Conservation (phyloP, 257 asterid species). For the Handroanthus guayacan region DNA sequence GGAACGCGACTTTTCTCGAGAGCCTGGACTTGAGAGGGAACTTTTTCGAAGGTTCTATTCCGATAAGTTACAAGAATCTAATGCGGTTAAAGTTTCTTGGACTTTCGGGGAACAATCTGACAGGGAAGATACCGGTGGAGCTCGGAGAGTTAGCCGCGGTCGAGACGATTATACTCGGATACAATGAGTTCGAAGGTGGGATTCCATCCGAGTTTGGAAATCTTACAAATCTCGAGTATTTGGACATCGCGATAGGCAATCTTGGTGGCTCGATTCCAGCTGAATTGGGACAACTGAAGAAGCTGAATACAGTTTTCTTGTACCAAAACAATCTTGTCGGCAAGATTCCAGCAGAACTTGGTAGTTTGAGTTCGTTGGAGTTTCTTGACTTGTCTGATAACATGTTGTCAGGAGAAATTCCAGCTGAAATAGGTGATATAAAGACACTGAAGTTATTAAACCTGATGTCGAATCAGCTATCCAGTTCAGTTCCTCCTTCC, state of each 20-base stretch:
- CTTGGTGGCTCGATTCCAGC: constrained; percentile 46
- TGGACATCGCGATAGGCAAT: constrained; percentile 50
- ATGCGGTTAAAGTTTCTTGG: constrained; percentile 69
- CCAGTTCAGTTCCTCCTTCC: constrained; percentile 43
- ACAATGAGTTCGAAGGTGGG: constrained; percentile 46
- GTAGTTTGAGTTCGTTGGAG: constrained; percentile 40
- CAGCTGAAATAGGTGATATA: constrained; percentile 36
- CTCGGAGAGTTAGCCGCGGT: constrained; percentile 41
- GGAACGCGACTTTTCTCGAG: constrained; percentile 58
- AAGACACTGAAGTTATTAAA: constrained; percentile 45
- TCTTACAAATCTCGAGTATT: constrained; percentile 42
- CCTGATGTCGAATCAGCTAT: constrained; percentile 47
- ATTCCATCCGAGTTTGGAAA: constrained; percentile 48
- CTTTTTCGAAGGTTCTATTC: constrained; percentile 72
- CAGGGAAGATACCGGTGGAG: constrained; percentile 44
- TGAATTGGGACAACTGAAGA: constrained; percentile 39
- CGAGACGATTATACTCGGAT: constrained; percentile 48
- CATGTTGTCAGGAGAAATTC: constrained; percentile 51
- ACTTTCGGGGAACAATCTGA: constrained; percentile 59
- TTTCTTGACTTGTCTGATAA: constrained; percentile 49
- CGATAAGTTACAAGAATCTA: constrained; percentile 57
- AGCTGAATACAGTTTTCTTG: constrained; percentile 40
- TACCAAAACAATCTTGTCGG: constrained; percentile 51
- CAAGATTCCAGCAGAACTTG: constrained; percentile 39
- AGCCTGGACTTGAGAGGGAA: constrained; percentile 81